Conservation (phyloP, 2,329 filamentous ascomycete species). For the Xylariaceae sp. region DNA sequence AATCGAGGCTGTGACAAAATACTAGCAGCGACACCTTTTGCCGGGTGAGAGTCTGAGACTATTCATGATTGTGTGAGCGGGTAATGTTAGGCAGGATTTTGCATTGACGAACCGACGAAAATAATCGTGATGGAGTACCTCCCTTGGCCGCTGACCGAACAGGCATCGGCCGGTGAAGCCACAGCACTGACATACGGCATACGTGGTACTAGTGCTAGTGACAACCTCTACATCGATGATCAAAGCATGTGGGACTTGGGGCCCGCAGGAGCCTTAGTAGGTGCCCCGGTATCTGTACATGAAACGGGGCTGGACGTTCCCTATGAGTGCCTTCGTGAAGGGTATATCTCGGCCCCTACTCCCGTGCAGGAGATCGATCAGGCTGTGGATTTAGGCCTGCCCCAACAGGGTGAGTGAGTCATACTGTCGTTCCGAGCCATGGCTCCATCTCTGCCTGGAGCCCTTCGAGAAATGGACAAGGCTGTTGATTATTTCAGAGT, state of each 20-base stretch:
- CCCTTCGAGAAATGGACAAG: background rate
- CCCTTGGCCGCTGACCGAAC: conserved; percentile 4
- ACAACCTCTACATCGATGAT: background rate
- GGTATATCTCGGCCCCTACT: background rate
- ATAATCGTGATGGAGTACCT: conserved; percentile 7
- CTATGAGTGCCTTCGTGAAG: background rate
- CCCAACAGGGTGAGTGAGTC: conserved; percentile 13
- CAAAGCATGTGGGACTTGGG: background rate
- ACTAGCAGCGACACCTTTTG: no score
- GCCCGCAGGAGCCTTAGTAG: background rate
- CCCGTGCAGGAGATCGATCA: background rate
- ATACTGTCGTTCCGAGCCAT: no score
- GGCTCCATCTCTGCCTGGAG: background rate
- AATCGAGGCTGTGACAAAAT: no score
- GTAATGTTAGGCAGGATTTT: background rate
- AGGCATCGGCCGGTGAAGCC: conserved; percentile 8
- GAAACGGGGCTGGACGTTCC: background rate
- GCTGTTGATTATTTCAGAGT: background rate
- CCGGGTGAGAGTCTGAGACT: no score
- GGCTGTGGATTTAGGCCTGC: background rate
- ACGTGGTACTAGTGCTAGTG: background rate
- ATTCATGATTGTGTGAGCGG: background rate
- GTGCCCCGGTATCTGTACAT: background rate
- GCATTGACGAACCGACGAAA: conserved; percentile 3
- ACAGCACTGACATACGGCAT: conserved; percentile 3